These are phyloP conservation scores for Clohesyomyces aquaticus DNA, from an alignment of 495 filamentous ascomycete species.

Conservation along the genomic window DNA sequence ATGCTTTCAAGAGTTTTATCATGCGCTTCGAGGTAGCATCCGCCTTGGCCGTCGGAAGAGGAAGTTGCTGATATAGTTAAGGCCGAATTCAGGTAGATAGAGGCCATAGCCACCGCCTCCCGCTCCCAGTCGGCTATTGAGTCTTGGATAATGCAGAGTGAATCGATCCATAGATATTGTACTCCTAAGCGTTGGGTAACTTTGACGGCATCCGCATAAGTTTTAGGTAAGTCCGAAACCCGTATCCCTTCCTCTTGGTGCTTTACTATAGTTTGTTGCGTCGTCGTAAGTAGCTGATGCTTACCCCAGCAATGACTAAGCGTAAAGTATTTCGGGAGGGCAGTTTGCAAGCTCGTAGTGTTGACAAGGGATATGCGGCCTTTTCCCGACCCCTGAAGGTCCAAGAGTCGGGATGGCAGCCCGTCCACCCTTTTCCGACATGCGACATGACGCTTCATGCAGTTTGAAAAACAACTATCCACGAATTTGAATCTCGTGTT, in stretches of 20 bases:
- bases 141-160: slow-evolving; percentile 9
- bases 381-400: not conserved
- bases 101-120: not conserved
- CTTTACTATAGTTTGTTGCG: not conserved
- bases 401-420: not conserved
- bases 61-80: slow-evolving; percentile 12
- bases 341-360: not conserved
- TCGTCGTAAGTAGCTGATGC: not conserved
- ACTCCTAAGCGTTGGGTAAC: not conserved
- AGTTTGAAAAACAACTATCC: not conserved
- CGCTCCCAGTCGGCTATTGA: slow-evolving; percentile 3
- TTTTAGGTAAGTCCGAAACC: slow-evolving; percentile 3
- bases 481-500: slow-evolving; percentile 5
- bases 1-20: not conserved
- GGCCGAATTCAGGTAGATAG: slow-evolving; percentile 7
- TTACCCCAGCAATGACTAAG: slow-evolving; percentile 8
- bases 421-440: not conserved
- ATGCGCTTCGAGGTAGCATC: not conserved
- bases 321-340: slow-evolving; percentile 1
- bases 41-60: not conserved
- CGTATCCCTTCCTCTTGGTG: not conserved
- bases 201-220: not conserved
- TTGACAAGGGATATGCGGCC: not conserved
- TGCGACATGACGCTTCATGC: not conserved
- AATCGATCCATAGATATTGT: slow-evolving; percentile 16